These are phyloP conservation scores for Tetrahymena malaccensis DNA, from an alignment of 73 alveolate genomes.

Conservation along the genomic window DNA sequence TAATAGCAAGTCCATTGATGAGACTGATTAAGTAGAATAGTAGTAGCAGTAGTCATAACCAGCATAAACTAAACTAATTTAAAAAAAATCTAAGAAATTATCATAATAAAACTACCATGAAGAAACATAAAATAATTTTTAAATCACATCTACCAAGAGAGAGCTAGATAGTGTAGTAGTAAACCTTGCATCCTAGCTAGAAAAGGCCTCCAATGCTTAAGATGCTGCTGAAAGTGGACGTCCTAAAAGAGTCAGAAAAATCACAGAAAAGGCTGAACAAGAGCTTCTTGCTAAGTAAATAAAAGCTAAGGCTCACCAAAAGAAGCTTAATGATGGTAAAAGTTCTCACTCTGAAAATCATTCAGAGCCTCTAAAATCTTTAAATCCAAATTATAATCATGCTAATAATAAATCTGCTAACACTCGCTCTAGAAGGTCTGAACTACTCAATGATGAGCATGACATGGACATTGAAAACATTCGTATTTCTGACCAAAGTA, in stretches of 20 bases:
- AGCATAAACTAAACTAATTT: background rate
- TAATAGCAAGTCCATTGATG: background rate
- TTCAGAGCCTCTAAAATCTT: background rate
- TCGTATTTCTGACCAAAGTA: background rate
- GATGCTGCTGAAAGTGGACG: background rate
- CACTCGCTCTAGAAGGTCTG: background rate
- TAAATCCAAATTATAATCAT: background rate
- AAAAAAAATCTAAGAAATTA: background rate
- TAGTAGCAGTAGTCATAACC: too few relatives aligned
- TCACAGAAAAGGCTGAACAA: background rate
- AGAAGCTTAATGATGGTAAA: background rate
- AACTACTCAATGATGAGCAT: background rate
- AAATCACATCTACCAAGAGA: background rate
- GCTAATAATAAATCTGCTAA: background rate
- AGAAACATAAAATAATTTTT: background rate
- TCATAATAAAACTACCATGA: background rate
- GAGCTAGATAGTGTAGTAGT: background rate
- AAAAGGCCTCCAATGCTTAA: background rate
- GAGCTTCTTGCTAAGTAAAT: background rate
- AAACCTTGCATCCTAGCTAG: background rate
- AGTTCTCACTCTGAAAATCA: background rate
- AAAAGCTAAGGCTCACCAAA: background rate
- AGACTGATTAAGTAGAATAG: background rate
- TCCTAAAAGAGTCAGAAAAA: background rate
- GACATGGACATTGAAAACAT: background rate